Evolutionary conservation across 2,329 filamentous ascomycete genomes (phyloP), one percentile per base, ranked within the genome.

Genomic region (Colletotrichum sp.): DNA sequence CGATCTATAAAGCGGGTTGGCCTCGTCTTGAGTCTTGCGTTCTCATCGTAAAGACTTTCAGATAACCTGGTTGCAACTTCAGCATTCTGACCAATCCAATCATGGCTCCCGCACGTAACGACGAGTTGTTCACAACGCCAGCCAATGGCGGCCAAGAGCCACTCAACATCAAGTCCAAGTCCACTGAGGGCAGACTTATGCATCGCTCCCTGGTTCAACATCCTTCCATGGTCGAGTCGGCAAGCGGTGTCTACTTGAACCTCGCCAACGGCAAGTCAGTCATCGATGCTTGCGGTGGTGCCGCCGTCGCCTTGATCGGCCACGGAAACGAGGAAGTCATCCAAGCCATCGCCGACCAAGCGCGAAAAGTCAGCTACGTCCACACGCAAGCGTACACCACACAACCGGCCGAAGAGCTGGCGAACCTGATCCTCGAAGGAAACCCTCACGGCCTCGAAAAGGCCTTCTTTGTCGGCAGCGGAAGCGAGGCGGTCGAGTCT

Each of bases 401-500:
- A 76, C 86, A 89, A 3, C 78, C 84, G 2, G 84, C 82, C 64
- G 82, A 84, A 34, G 78, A 82, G n/a, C 72, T 84, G 1, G 80
- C 82, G 3, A 55, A 71, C 3, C 36, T 78, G 8, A 84, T 69
- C 44, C 68, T 77, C 24, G 48, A 77, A n/a, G 75, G 75, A 12
- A 75, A 63, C 13, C 60, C 67, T 3, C 63, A 78, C 12, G 72
- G 75, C 2, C 68, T 79, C 22, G 68, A 76, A 16, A 79, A 77
- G 34, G 78, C 79, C 2, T 75, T 76, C 28, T 75, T 80, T 32
- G 76, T 78, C 36, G 59, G 75, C 59, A 79, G 77, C 44, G 79
- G 80, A 30, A 79, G 80, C 68, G 83, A 84, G 66, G 88, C 88
- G 0, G 84, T 86, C 10, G 88, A 90, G 74, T 83, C 88, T 0